Evolutionary conservation across 345 rosid genomes (phyloP).

Genomic region (Melaleuca alternifolia): DNA sequence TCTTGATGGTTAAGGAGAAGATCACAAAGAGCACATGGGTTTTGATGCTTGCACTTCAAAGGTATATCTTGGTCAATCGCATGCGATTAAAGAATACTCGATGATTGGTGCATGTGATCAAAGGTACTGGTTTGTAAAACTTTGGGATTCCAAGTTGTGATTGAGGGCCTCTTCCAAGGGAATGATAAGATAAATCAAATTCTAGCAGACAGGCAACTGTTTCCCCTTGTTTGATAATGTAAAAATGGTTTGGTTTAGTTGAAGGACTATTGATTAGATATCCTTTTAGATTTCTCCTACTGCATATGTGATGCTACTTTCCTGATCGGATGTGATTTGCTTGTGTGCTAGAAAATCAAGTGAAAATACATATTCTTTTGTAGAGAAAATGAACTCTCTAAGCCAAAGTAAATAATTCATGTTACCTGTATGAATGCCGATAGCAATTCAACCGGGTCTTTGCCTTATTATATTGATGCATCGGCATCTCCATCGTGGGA

Average conservation of each 20-base stretch:
- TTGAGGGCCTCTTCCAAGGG: not conserved
- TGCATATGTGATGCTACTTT: not conserved
- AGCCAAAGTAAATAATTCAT: not conserved
- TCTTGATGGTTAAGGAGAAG: conserved; percentile 92
- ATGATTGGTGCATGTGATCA: not conserved
- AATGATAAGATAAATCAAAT: not conserved
- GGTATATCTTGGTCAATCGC: conserved; percentile 28
- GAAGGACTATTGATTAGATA: not conserved
- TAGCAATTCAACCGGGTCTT: not conserved
- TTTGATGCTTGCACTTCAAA: conserved; percentile 51
- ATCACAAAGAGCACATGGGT: conserved; percentile 75
- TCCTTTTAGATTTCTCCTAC: not conserved
- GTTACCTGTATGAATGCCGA: not conserved
- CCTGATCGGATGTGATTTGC: not conserved
- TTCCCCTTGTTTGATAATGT: not conserved
- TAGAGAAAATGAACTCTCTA: not conserved
- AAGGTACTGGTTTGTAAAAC: not conserved
- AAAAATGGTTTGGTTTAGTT: not conserved
- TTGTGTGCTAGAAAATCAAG: not conserved
- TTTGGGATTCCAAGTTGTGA: not conserved
- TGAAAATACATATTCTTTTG: not conserved
- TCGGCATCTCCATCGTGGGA: not conserved
- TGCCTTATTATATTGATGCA: not conserved
- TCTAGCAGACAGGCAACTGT: not conserved
- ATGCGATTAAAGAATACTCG: conserved; percentile 33